These are phyloP conservation scores for Ophiostoma perfectum DNA, from an alignment of 2,329 filamentous ascomycete genomes.

Conservation along the genomic window DNA sequence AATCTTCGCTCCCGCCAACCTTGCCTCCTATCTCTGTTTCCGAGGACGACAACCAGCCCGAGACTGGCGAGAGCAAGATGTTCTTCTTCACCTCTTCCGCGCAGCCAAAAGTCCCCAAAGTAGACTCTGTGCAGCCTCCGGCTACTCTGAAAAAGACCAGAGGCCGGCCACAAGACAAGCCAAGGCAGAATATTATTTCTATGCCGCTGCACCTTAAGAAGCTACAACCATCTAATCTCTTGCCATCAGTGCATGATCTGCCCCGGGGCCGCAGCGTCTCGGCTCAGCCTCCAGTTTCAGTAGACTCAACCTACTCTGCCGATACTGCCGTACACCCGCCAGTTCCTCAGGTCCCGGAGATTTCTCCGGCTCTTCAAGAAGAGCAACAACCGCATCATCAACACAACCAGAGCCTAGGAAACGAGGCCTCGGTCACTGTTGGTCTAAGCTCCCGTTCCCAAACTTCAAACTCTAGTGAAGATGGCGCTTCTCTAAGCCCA, in stretches of 20 bases:
- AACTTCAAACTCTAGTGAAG: constrained; percentile 35
- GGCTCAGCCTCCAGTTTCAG: constrained; percentile 17
- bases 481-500: constrained; percentile 39
- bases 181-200: constrained; percentile 19
- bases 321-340: constrained; percentile 23
- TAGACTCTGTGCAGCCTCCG: constrained; percentile 17
- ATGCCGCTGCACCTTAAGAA: constrained; percentile 24
- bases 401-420: constrained; percentile 22
- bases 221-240: neutral
- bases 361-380: neutral
- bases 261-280: constrained; percentile 28
- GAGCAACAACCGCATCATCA: constrained; percentile 26
- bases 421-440: neutral
- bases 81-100: constrained; percentile 7
- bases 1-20: neutral
- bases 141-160: constrained; percentile 23
- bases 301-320: constrained; percentile 22
- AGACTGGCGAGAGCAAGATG: constrained; percentile 14
- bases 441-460: constrained; percentile 30
- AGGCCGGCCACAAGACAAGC: constrained; percentile 10
- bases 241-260: constrained; percentile 5
- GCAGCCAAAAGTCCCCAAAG: constrained; percentile 10
- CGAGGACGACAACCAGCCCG: neutral
- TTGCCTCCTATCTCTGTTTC: constrained; percentile 2
- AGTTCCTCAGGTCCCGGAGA: neutral